Conservation (phyloP, 2,329 filamentous ascomycete species). For the Curvularia lunata region DNA sequence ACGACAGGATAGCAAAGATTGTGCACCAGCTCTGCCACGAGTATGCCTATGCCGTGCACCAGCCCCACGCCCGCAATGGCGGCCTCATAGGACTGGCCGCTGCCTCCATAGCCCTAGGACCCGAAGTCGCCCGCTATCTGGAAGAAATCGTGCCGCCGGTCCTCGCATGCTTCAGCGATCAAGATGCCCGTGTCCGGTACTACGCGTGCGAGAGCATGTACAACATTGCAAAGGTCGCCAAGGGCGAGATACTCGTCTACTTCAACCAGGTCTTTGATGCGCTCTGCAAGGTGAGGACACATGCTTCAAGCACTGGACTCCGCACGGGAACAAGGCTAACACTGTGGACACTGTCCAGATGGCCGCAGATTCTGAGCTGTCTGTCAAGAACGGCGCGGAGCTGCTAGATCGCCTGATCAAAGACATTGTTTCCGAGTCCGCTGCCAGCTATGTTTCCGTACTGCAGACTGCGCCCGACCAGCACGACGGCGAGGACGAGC, state of each 20-base stretch:
- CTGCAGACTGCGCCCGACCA: conserved; percentile 68
- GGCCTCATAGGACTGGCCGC: conserved; percentile 94
- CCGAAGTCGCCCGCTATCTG: conserved; percentile 88
- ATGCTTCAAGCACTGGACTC: background rate
- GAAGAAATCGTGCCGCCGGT: conserved; percentile 95
- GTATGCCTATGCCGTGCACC: conserved; percentile 95
- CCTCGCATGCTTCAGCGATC: conserved; percentile 94
- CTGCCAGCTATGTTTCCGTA: conserved; percentile 91
- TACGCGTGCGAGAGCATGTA: conserved; percentile 99
- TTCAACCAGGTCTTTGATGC: conserved; percentile 99
- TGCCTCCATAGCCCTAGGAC: conserved; percentile 91
- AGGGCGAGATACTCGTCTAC: conserved; percentile 94
- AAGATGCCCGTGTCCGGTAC: conserved; percentile 95
- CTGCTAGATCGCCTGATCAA: conserved; percentile 93
- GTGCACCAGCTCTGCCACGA: conserved; percentile 97
- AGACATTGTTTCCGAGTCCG: conserved; percentile 94
- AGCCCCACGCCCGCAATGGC: conserved; percentile 94
- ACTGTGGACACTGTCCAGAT: conserved; percentile 62
- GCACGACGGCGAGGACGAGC: conserved; percentile 40
- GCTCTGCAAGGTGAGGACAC: conserved; percentile 78
- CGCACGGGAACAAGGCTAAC: conserved; percentile 25
- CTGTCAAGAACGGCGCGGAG: conserved; percentile 97
- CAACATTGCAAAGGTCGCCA: conserved; percentile 98
- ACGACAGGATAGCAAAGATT: conserved; percentile 80
- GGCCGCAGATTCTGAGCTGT: conserved; percentile 92